Evolutionary conservation across 768 basidiomycete species (phyloP).

Genomic region (Auricularia sp.): DNA sequence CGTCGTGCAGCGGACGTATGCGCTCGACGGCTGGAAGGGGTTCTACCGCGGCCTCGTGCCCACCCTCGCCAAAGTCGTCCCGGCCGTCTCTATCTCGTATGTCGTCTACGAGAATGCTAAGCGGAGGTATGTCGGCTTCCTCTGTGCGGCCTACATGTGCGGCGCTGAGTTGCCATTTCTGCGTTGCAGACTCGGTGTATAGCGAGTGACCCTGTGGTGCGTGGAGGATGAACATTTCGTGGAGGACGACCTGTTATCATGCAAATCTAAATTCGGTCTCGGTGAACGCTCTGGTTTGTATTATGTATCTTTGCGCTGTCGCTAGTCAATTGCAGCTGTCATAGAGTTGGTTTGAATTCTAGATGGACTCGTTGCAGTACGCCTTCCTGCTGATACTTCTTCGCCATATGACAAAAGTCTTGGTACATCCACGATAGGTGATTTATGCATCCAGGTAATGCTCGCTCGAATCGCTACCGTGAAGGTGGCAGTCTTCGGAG

Average conservation of each 20-base stretch:
- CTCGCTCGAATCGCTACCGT: no score
- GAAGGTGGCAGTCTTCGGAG: no score
- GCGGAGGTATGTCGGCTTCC: slow-evolving; percentile 36
- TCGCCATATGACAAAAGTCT: no score
- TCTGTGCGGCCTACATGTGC: not conserved
- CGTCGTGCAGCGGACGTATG: slow-evolving; percentile 70
- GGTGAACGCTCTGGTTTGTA: not conserved
- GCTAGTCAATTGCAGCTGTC: not conserved
- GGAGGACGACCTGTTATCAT: not conserved
- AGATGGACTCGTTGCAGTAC: no score
- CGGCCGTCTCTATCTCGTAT: slow-evolving; percentile 94
- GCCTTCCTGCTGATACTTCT: no score
- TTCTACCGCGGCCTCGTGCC: slow-evolving; percentile 91
- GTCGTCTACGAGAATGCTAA: slow-evolving; percentile 87
- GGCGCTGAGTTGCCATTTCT: no score
- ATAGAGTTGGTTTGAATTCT: no score
- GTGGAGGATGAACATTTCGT: not conserved
- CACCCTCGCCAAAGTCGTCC: slow-evolving; percentile 92
- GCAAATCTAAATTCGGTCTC: not conserved
- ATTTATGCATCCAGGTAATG: no score
- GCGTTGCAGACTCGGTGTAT: not conserved
- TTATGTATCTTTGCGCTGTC: not conserved
- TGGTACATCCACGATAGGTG: no score
- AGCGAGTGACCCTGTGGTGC: not conserved
- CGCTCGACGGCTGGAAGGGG: slow-evolving; percentile 83